These are phyloP conservation scores for Parathielavia hyrcaniae DNA, from an alignment of 495 filamentous ascomycete species.

Conservation along the genomic window DNA sequence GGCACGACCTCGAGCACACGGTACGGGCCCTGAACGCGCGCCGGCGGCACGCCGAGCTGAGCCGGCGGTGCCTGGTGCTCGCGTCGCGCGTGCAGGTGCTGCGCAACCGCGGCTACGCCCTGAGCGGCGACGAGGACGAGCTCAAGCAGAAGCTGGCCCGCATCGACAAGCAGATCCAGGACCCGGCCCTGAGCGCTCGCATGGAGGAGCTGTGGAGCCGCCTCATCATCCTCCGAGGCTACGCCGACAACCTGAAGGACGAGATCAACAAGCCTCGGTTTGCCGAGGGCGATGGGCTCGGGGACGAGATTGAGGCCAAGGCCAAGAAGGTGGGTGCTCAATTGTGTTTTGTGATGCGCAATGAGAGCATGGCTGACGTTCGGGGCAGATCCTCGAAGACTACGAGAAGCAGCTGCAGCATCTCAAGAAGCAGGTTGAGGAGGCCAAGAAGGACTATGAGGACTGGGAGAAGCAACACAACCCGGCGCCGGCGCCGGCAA, in stretches of 20 bases:
- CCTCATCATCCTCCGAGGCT: conserved; percentile 76
- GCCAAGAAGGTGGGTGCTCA: conserved; percentile 71
- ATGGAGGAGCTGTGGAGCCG: conserved; percentile 96
- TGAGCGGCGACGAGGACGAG: conserved; percentile 86
- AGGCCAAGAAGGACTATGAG: conserved; percentile 70
- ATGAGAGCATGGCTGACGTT: conserved; percentile 4
- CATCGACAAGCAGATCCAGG: conserved; percentile 69
- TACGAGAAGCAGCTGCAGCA: conserved; percentile 84
- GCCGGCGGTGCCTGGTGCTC: conserved; percentile 72
- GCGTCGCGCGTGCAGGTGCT: conserved; percentile 89
- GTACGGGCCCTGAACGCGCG: conserved; percentile 74
- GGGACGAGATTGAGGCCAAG: conserved; percentile 70
- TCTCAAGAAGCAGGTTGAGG: conserved; percentile 72
- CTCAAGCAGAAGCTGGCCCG: conserved; percentile 73
- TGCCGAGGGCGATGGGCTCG: conserved; percentile 49
- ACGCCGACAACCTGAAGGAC: conserved; percentile 67
- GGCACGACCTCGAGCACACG: conserved; percentile 74
- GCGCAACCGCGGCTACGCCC: conserved; percentile 84
- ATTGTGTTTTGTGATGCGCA: background rate
- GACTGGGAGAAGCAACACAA: conserved; percentile 62
- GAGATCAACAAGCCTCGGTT: conserved; percentile 65
- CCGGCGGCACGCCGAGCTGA: conserved; percentile 71
- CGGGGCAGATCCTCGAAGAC: conserved; percentile 70
- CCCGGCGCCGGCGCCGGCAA: conserved; percentile 22
- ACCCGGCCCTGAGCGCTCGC: conserved; percentile 75